Evolutionary conservation across 148 eudicot genomes (phyloP), one percentile per base, ranked within the genome.

Genomic region (Talinum fruticosum): DNA sequence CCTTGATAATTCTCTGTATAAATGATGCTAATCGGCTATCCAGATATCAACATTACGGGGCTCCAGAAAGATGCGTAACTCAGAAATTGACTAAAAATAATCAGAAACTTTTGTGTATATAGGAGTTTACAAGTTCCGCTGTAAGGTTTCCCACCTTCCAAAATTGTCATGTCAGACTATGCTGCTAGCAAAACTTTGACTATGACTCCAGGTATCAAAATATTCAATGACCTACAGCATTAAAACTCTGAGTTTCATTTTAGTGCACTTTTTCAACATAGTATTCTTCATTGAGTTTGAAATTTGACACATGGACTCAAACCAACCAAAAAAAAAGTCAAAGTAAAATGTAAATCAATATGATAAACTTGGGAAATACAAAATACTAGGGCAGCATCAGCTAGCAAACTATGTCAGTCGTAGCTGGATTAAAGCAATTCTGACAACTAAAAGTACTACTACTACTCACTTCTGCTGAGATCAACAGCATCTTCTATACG

Each of bases 401-500:
- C 10, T 26, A 75, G 37, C 26, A n/a, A 30, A 41, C 36, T 65
- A 61, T 7, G 53, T 76, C 35, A 68, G 69, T 29, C 29, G 45
- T 51, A 72, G 47, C 61, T 73, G 23, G 49, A 28, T 53, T 67
- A 45, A 21, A 30, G 21, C 61, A 72, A 5, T 36, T 19, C 47
- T 61, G 41, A 75, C 78, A 75, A 78, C 34, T n/a, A 29, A 77
- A 72, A 73, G 77, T 77, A 34, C 15, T 62, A 83, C 23, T 16
- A 41, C 80, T 49, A 81, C 91, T 82, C 84, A 94, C 95, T 84
- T 87, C 88, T 85, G 78, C 79, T 83, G 76, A 75, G 75, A 80
- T 88, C 86, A 80, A 88, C 79, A 78, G 87, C 84, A 83, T 88
- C 92, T 73, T 88, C 95, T 28, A 85, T 78, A 64, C 82, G 88